Base-by-base conservation (phyloP, 2,329 filamentous ascomycete species). In the Sclerotinia subarctica region DNA sequence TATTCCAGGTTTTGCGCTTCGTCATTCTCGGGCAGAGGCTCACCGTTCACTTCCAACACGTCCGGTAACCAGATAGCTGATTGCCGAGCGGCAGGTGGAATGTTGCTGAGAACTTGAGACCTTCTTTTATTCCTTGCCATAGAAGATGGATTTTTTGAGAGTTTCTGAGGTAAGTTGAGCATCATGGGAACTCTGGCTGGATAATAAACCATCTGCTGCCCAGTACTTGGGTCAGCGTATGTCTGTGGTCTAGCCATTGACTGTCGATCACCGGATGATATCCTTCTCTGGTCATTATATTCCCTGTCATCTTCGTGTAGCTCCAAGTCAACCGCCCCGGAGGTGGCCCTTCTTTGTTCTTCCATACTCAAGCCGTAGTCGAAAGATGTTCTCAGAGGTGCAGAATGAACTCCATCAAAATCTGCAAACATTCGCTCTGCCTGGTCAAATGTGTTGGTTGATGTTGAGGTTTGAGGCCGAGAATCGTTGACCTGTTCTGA, bases 121-220 rank as follows among this genome's bases (percentile, higher is more conserved):
- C 90, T 88, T 66, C 92, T 86, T 72, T 88, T 85, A 67, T 93
- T 89, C 67, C 88, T 85, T 6, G 88, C 84, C 13, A 83, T 80
- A 3, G 86, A 80, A 65, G 90, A 86, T 11, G 90, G 88, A 64
- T 88, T 85, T 74, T 89, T 91, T 0, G 94, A 96, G 63, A 98
- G 81, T 74, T 93, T 91, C 56, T 93, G 93, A 0, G 95, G 95
- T 17, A 99, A 81, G 74, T 97, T 98, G 68, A 99, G 84, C 89
- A 96, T 94, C 70, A 91, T 89, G 3, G 95, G 95, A 3, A 99
- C 95, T 1, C 93, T 94, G 3, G 95, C 95, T 19, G 95, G 95
- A 78, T 99, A 99, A 79, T 90, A 98, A 13, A 97, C 87, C 92
- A 98, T 97, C 73, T 89, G 83, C 72, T 94, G 88, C 5, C 88